Conservation (phyloP, 257 asterid species). For the Capsicum baccatum region DNA sequence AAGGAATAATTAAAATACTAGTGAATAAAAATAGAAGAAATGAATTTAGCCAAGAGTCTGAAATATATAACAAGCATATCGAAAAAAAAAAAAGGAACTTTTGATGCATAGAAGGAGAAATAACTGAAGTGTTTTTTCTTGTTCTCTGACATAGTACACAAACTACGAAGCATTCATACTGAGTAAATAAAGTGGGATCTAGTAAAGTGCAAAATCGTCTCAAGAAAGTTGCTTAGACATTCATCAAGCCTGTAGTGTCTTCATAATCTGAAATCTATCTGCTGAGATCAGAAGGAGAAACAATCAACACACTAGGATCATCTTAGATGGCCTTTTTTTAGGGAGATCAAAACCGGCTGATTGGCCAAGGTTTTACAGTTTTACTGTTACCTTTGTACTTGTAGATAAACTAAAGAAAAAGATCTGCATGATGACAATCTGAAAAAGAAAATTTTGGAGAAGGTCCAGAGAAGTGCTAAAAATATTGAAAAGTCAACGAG, state of each 20-base stretch:
- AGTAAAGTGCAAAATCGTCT: not conserved
- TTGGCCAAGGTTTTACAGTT: not conserved
- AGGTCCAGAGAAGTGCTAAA: not conserved
- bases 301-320: not conserved
- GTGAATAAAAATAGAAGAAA: not conserved
- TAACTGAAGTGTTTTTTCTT: not conserved
- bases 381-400: not conserved
- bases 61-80: not conserved
- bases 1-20: not conserved
- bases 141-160: not conserved
- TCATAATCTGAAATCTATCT: constrained; percentile 4
- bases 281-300: constrained; percentile 13
- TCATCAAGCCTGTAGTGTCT: constrained; percentile 6
- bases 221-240: constrained; percentile 18
- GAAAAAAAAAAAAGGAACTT: not conserved
- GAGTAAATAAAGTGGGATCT: not conserved
- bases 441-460: not conserved
- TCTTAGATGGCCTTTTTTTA: constrained; percentile 2
- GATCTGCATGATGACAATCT: not conserved
- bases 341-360: constrained; percentile 22
- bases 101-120: not conserved
- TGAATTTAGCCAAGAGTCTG: not conserved
- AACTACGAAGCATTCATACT: not conserved
- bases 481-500: not conserved
- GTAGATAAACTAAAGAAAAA: constrained; percentile 2